phyloP scores from a whole-genome alignment of 257 asterid genomes.

The Lycium ferocissimum region DNA sequence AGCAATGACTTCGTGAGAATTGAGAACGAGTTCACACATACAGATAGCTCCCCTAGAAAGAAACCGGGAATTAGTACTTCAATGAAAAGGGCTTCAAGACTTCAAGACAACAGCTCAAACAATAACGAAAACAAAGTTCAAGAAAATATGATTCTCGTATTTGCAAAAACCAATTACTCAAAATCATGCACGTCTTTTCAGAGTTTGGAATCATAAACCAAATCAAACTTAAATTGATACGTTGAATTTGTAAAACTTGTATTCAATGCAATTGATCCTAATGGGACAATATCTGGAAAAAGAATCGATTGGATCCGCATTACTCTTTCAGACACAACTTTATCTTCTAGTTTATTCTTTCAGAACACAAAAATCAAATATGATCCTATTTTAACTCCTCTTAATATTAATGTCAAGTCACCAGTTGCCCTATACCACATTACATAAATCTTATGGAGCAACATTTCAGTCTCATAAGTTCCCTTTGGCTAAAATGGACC shows the following conservation, averaged over 20 bases:
- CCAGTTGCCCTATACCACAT: too few species aligned
- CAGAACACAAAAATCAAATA: slow-evolving; percentile 13
- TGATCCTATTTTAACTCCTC: neutral
- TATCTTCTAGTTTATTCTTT: neutral
- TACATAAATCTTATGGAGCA: too few species aligned
- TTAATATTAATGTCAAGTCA: neutral
- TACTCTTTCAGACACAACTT: neutral
- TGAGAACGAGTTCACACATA: slow-evolving; percentile 76
- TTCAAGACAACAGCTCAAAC: slow-evolving; percentile 22
- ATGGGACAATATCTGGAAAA: too few species aligned
- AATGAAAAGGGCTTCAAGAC: neutral
- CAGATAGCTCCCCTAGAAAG: slow-evolving; percentile 85
- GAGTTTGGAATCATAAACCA: neutral
- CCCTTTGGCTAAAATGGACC: too few species aligned
- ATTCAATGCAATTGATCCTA: too few species aligned
- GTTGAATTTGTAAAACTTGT: too few species aligned
- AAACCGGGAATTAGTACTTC: neutral
- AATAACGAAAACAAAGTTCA: neutral
- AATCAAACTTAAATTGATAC: neutral
- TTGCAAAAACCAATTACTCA: slow-evolving; percentile 6
- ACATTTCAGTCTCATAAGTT: too few species aligned
- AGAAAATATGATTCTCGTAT: neutral
- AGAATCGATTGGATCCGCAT: neutral
- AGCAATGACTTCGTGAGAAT: slow-evolving; percentile 92
- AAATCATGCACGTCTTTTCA: slow-evolving; percentile 8